A percentile compares a stretch with the other conserved stretches of the same genome.
phyloP scores from a whole-genome alignment of 768 basidiomycete species.

The Phlebiopsis flavidoalba region DNA sequence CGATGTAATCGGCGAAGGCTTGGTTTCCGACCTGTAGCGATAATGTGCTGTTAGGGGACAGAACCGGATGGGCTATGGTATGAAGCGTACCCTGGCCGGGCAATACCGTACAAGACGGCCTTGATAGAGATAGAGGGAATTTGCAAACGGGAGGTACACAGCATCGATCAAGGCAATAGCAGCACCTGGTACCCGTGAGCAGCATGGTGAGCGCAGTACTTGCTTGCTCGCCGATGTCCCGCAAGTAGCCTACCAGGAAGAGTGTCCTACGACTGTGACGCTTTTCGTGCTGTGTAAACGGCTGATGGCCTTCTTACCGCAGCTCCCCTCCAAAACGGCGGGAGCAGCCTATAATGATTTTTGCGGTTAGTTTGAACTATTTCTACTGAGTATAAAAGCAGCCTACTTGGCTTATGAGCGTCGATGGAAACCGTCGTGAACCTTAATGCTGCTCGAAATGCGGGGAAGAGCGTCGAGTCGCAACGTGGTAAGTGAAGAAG shows the following conservation, averaged over 20 bases:
- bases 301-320: conserved; percentile 40
- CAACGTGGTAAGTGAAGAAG: conserved; percentile 31
- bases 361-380: not conserved
- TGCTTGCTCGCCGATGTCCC: not conserved
- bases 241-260: conserved; percentile 22
- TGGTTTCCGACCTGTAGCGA: conserved; percentile 45
- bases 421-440: conserved; percentile 43
- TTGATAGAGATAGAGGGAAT: conserved; percentile 30
- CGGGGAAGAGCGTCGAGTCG: conserved; percentile 42
- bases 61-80: not conserved
- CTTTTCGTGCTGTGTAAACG: conserved; percentile 26
- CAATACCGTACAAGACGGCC: conserved; percentile 27
- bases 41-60: not conserved
- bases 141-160: conserved; percentile 48
- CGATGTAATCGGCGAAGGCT: conserved; percentile 54
- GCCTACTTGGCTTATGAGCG: conserved; percentile 38
- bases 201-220: no score
- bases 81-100: conserved; percentile 24
- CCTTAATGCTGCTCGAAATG: conserved; percentile 31
- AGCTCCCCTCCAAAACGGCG: conserved; percentile 33
- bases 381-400: not conserved
- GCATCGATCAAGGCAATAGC: conserved; percentile 49
- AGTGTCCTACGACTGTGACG: conserved; percentile 43
- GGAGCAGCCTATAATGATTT: conserved; percentile 31
- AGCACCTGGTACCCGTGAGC: conserved; percentile 32